Base-by-base conservation (phyloP, 192 early-diverging fungal genomes). In the Coemansia sp. region DNA sequence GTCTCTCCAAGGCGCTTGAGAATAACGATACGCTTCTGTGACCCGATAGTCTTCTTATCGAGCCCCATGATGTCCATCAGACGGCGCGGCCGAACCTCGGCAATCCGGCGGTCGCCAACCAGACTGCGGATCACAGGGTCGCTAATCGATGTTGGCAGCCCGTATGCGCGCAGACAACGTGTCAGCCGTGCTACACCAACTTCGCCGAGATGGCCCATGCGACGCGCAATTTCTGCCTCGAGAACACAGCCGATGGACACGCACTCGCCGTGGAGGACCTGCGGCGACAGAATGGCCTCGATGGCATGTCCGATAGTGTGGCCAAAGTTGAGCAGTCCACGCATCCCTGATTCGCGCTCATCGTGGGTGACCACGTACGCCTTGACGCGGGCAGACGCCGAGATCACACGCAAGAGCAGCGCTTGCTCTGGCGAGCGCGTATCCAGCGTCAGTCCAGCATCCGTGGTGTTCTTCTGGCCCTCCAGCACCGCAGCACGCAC, bases 251-350 rank as follows among this genome's bases (percentile, higher is more conserved):
- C 97, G 23, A 99, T 88, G 1, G 97, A 86, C 12, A 99, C 92
- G 70, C 95, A 98, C 85, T 99, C 97, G 54, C 97, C 97, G 71
- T 99, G 95, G 65, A 98, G 89, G 70, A 98, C 69, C 52, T 92
- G 86, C 9, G 95, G 95, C 16, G 92, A 87, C 58, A 97, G 79
- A 21, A 96, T 87, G 37, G 93, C 95, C 81, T 99, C 97, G 54
- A 97, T 94, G 47, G 94, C 97, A 54, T 99, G 97, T 44, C 97
- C 97, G 54, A 99, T 90, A 7, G 95, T 88, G 79, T 99, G 97
- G 9, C 97, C 97, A 86, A 96, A 99, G 71, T 99, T 99, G 43
- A 99, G 88, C 56, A 99, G 75, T 15, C 94, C 93, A 56, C 97
- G 93, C 71, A 99, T 85, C 12, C 95, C 95, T 38, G 90, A 87